Percentiles rank a stretch among this genome's conserved stretches.
phyloP scores from a whole-genome alignment of 1,139 yeast species.

The Groenewaldozyma auringiensis region DNA sequence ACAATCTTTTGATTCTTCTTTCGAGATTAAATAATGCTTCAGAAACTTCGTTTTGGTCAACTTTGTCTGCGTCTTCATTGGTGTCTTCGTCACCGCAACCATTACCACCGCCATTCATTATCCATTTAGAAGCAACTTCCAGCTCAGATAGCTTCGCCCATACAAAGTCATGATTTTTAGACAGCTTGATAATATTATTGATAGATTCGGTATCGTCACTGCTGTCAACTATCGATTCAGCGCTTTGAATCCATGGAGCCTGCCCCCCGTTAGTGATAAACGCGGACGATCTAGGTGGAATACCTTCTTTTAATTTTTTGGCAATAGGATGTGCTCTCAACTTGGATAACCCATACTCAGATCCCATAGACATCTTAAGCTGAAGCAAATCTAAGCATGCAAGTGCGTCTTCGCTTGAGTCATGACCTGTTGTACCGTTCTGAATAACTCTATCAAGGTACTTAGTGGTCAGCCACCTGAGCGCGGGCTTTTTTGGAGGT shows the following conservation, averaged over 20 bases:
- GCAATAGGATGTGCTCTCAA: slow-evolving; percentile 16
- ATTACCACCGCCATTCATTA: no score
- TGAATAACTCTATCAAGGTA: slow-evolving; percentile 58
- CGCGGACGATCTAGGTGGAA: neutral
- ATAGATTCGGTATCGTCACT: slow-evolving; percentile 54
- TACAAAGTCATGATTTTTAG: slow-evolving; percentile 37
- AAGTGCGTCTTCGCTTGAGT: slow-evolving; percentile 76
- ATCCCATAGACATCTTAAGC: slow-evolving; percentile 59
- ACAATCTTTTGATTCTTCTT: slow-evolving; percentile 41
- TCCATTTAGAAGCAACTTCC: slow-evolving; percentile 36
- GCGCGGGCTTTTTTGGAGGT: slow-evolving; percentile 68
- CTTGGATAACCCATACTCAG: slow-evolving; percentile 46
- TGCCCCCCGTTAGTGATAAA: slow-evolving; percentile 1
- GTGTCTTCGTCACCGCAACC: slow-evolving; percentile 9
- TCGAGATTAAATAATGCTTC: slow-evolving; percentile 35
- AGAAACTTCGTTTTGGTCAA: slow-evolving; percentile 16
- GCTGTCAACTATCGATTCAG: slow-evolving; percentile 37
- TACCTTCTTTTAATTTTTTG: slow-evolving; percentile 13
- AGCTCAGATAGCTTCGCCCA: slow-evolving; percentile 54
- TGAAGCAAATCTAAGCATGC: slow-evolving; percentile 76
- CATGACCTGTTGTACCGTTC: slow-evolving; percentile 59
- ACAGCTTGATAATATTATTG: slow-evolving; percentile 29
- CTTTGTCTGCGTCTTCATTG: slow-evolving; percentile 5
- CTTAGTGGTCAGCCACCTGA: slow-evolving; percentile 56
- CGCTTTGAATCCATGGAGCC: slow-evolving; percentile 31